Evolutionary conservation across 2,329 filamentous ascomycete genomes (phyloP).

Genomic region (Aspergillus sojae): DNA sequence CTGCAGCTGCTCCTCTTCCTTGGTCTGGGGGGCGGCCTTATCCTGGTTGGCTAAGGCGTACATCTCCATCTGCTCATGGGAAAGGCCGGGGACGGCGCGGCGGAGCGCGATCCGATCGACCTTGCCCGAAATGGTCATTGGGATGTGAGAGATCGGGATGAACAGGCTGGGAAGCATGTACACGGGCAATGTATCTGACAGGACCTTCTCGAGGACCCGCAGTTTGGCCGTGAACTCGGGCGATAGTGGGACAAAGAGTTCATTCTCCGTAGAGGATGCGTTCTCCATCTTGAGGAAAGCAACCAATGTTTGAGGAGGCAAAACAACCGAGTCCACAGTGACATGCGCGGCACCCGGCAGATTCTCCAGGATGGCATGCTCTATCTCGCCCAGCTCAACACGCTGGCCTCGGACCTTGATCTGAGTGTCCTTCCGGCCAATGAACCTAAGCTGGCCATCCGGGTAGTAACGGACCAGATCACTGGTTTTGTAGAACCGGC

Average conservation of each 20-base stretch:
- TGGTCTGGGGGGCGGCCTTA: constrained; percentile 4
- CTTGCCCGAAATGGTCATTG: constrained; percentile 5
- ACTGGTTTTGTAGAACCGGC: constrained; percentile 30
- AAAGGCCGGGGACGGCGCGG: not conserved
- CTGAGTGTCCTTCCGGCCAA: constrained; percentile 11
- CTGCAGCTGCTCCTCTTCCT: constrained; percentile 12
- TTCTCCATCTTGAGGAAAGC: not conserved
- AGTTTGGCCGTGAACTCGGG: not conserved
- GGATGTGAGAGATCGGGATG: not conserved
- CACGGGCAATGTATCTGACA: not conserved
- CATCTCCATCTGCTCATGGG: constrained; percentile 5
- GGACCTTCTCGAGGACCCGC: not conserved
- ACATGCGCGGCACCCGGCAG: constrained; percentile 2
- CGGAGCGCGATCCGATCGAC: not conserved
- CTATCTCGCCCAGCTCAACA: constrained; percentile 11
- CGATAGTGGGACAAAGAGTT: not conserved
- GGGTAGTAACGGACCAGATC: constrained; percentile 29
- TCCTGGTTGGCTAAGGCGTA: not conserved
- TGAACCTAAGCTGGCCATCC: constrained; percentile 20
- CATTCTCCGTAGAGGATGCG: not conserved
- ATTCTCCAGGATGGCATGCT: constrained; percentile 1
- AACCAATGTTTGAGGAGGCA: not conserved
- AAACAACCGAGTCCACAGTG: constrained; percentile 1
- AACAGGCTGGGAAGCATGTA: constrained; percentile 10
- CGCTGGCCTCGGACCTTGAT: constrained; percentile 13